Evolutionary conservation across 306 rosid genomes (phyloP).

Genomic region (Carpinus fangiana): DNA sequence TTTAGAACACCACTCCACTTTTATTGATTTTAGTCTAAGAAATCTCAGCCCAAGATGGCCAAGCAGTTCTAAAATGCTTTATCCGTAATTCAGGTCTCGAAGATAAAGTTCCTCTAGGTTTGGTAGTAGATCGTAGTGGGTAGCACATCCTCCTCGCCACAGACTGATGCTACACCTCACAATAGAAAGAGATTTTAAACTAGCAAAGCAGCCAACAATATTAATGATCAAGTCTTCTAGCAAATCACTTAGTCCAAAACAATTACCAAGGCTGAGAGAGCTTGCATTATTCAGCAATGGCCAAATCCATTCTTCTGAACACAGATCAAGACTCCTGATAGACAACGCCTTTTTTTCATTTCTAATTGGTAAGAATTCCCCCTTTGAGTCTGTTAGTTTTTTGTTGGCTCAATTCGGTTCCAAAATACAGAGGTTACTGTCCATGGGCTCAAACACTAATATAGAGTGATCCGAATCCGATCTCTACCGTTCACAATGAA

Average conservation of each 20-base stretch:
- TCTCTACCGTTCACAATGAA: too few species aligned
- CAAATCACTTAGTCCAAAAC: conserved; percentile 8
- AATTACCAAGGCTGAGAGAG: not conserved
- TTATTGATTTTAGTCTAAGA: not conserved
- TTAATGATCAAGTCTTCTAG: conserved; percentile 10
- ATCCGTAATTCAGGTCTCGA: not conserved
- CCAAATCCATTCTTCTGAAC: conserved; percentile 7
- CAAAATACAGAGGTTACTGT: too few species aligned
- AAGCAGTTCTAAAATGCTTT: not conserved
- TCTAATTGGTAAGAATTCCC: not conserved
- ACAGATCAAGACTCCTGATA: not conserved
- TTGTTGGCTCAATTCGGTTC: too few species aligned
- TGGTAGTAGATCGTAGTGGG: conserved; percentile 14
- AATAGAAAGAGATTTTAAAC: conserved; percentile 11
- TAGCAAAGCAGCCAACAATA: not conserved
- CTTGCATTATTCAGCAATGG: not conserved
- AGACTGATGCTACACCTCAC: not conserved
- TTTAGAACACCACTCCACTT: conserved; percentile 6
- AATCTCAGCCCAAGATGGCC: not conserved
- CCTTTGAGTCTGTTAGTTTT: not conserved
- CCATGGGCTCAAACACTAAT: too few species aligned
- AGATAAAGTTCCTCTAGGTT: conserved; percentile 22
- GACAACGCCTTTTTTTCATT: not conserved
- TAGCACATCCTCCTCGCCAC: conserved; percentile 6
- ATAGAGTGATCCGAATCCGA: too few species aligned